Evolutionary conservation across 805 yeast genomes (phyloP), one percentile per base, ranked within the genome.

Genomic region (Zygotorulaspora chibaensis): DNA sequence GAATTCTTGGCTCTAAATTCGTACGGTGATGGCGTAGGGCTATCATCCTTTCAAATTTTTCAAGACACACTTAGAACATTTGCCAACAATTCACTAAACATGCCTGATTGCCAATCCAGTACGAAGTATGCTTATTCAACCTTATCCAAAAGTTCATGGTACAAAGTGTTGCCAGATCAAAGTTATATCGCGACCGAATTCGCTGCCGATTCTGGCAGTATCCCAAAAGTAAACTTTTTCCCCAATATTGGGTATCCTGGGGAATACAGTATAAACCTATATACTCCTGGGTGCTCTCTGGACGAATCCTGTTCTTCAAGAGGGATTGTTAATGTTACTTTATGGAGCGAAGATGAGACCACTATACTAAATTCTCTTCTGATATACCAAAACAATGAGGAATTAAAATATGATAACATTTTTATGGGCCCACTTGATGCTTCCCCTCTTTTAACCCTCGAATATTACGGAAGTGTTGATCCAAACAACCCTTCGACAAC

Each of bases 211-310:
- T 55, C 63, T 30, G 65, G 59, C 5, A 52, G 61, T 2, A 45
- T 61, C 3, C 68, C 76, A 6, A 59, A 59, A n/a, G 64, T 67
- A 8, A 70, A 74, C 1, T 81, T 83, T 58, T 72, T 74, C 46
- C 87, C 96, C 8, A 83, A 83, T 53, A 77, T 88, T 15, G 71
- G 84, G 0, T 75, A 79, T 51, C 72, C 87, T 0, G 97, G 97
- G 8, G 72, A 80, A 48, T 93, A 88, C 63, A 71, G 87, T 0
- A 72, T 93, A 18, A 69, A 79, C 42, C 56, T 90, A 40, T 83
- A 79, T 56, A 93, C 99, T 0, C 96, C 96, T 0, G 98, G 98
- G 0, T 93, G 99, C 68, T 43, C 63, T 1, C 61, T 55, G 3
- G 96, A 86, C 60, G 65, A 69, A 40, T 75, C 93, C 0, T 93